phyloP scores from a whole-genome alignment of 495 filamentous ascomycete species.

The Xylaria nigripes region DNA sequence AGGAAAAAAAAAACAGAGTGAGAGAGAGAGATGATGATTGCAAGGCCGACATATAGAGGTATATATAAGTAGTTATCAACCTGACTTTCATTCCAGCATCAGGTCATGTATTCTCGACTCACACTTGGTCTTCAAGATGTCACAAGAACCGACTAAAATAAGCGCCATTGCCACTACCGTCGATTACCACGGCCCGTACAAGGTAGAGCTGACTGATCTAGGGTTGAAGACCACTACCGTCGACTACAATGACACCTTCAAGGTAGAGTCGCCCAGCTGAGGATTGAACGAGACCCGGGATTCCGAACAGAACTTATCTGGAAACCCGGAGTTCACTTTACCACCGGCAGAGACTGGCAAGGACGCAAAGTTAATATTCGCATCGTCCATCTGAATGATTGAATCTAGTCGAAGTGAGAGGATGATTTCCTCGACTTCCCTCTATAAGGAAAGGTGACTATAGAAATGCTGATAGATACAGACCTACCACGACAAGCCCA shows the following conservation, averaged over 20 bases:
- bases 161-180: not conserved
- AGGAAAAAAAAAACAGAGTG: too few relatives aligned
- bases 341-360: constrained; percentile 53
- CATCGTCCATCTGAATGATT: too few relatives aligned
- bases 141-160: not conserved
- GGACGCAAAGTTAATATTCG: too few relatives aligned
- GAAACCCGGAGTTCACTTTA: constrained; percentile 31
- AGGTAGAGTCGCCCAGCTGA: not conserved
- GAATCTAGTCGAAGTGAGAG: too few relatives aligned
- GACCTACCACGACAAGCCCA: too few relatives aligned
- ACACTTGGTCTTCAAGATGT: not conserved
- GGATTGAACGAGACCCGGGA: not conserved
- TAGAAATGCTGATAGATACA: too few relatives aligned
- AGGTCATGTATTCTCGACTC: not conserved
- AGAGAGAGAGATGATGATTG: not conserved
- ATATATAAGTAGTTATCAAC: not conserved
- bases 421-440: too few relatives aligned
- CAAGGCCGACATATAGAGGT: not conserved
- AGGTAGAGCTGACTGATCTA: not conserved
- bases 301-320: not conserved
- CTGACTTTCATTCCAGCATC: not conserved
- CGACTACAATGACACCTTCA: not conserved
- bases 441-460: too few relatives aligned
- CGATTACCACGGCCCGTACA: not conserved
- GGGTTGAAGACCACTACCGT: not conserved